Conservation (phyloP, 371 early-diverging fungal genomes). For the Saksenaea vasiformis region DNA sequence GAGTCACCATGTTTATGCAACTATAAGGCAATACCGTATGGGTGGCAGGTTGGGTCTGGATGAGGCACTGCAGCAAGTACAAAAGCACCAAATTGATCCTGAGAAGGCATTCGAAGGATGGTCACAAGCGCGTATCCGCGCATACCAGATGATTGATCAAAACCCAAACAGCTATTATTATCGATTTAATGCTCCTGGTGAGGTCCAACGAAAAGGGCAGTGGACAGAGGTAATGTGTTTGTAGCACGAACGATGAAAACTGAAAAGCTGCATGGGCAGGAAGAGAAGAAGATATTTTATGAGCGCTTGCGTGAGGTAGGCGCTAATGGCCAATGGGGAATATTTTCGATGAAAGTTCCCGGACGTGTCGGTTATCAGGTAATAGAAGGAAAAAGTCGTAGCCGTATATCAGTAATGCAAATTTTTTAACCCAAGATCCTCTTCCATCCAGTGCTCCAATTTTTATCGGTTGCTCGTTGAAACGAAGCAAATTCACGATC, state of each 20-base stretch:
- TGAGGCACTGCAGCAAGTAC: conserved; percentile 85
- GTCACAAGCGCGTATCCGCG: conserved; percentile 91
- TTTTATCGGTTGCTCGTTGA: conserved; percentile 89
- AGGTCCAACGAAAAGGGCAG: conserved; percentile 86
- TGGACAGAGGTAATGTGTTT: conserved; percentile 66
- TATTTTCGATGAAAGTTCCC: conserved; percentile 92
- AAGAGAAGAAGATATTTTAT: conserved; percentile 83
- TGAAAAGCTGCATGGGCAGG: conserved; percentile 18
- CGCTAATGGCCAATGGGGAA: conserved; percentile 94
- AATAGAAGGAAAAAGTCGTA: background rate
- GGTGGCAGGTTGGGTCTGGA: conserved; percentile 73
- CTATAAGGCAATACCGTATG: conserved; percentile 6
- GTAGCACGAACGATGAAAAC: background rate
- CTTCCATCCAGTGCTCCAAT: conserved; percentile 77
- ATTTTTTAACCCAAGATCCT: background rate
- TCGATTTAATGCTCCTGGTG: conserved; percentile 94
- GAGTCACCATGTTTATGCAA: background rate
- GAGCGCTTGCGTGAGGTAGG: conserved; percentile 82
- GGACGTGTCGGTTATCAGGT: conserved; percentile 95
- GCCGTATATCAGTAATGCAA: background rate
- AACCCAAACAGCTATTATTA: conserved; percentile 96
- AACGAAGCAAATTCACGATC: conserved; percentile 82
- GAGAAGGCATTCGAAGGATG: conserved; percentile 91
- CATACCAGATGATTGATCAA: conserved; percentile 84
- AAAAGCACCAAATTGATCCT: conserved; percentile 72